Evolutionary conservation across 805 yeast species (phyloP).

Genomic region (Pichia exigua): DNA sequence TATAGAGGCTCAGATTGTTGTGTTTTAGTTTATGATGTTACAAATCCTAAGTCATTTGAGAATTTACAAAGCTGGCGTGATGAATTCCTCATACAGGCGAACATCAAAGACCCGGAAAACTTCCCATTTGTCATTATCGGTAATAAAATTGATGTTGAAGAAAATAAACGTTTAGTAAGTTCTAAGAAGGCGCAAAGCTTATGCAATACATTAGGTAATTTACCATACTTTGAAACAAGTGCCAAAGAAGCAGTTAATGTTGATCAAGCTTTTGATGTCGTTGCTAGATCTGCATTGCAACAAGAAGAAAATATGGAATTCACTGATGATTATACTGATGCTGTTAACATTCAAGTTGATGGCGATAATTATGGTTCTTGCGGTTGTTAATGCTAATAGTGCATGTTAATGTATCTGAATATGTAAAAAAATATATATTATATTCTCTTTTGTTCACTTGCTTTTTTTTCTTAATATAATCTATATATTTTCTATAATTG

Average conservation of each 20-base stretch:
- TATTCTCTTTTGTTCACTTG: not conserved
- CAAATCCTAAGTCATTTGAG: conserved; percentile 89
- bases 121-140: conserved; percentile 96
- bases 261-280: conserved; percentile 91
- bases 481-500: not conserved
- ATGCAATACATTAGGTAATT: conserved; percentile 44
- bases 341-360: conserved; percentile 89
- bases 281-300: conserved; percentile 90
- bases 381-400: conserved; percentile 39
- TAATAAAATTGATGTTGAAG: conserved; percentile 92
- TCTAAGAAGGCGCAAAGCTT: conserved; percentile 42
- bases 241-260: conserved; percentile 96
- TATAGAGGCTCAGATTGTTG: conserved; percentile 98
- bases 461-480: not conserved
- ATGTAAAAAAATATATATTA: not conserved
- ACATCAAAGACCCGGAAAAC: conserved; percentile 86
- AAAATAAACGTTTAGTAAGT: conserved; percentile 67
- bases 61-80: conserved; percentile 88
- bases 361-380: conserved; percentile 64
- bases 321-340: conserved; percentile 91
- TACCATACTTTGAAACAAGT: conserved; percentile 94
- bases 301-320: conserved; percentile 91
- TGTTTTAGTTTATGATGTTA: conserved; percentile 91
- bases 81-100: conserved; percentile 89
- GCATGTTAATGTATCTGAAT: not conserved